Percentiles rank a stretch among this genome's conserved stretches.
These are phyloP conservation scores for Blastobotrys chiropterorum DNA, from an alignment of 805 yeast genomes.

Conservation along the genomic window DNA sequence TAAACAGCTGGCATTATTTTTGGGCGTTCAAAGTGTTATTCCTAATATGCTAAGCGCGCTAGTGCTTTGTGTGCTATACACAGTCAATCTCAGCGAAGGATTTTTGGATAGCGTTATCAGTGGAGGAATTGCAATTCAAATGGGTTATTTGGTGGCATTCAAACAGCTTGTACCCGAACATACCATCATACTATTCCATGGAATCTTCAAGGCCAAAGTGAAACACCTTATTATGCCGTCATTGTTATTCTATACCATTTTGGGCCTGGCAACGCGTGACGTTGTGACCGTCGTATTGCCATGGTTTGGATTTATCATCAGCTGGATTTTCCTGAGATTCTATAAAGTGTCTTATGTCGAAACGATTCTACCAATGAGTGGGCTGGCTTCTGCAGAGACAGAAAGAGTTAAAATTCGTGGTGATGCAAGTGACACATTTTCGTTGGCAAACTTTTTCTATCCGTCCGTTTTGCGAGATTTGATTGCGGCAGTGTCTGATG, in stretches of 20 bases:
- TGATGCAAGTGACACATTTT: conserved; percentile 88
- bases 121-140: conserved; percentile 48
- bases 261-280: conserved; percentile 25
- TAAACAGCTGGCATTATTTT: conserved; percentile 44
- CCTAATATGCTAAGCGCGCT: conserved; percentile 35
- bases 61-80: conserved; percentile 22
- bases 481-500: conserved; percentile 47
- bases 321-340: conserved; percentile 78
- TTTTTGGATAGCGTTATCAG: conserved; percentile 29
- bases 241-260: conserved; percentile 23
- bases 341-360: conserved; percentile 54
- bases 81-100: conserved; percentile 14
- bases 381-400: conserved; percentile 12
- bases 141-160: conserved; percentile 56
- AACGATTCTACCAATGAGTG: conserved; percentile 42
- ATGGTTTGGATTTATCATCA: conserved; percentile 46
- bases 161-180: conserved; percentile 64
- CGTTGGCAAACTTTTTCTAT: conserved; percentile 69
- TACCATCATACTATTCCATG: conserved; percentile 44
- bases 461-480: conserved; percentile 54
- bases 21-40: conserved; percentile 33
- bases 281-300: conserved; percentile 21
- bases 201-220: conserved; percentile 37
- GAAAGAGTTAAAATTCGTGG: conserved; percentile 44
- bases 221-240: conserved; percentile 39